These are phyloP conservation scores for Cystoderma amianthinum DNA, from an alignment of 768 basidiomycete genomes.

Conservation along the genomic window DNA sequence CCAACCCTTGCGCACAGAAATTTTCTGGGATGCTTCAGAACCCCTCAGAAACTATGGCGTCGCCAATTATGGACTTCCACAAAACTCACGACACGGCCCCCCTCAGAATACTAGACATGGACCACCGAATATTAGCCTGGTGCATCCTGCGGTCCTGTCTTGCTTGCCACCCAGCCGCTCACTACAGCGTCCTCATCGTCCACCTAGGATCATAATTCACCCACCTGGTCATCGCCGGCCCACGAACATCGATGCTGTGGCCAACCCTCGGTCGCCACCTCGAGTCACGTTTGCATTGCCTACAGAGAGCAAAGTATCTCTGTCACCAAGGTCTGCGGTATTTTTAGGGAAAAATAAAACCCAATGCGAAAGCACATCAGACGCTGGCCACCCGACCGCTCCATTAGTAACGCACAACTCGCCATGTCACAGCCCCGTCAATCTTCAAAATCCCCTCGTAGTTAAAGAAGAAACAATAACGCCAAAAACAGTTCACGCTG, in stretches of 20 bases:
- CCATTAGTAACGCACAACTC: too few species aligned
- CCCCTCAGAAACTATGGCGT: constrained; percentile 4
- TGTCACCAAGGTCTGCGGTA: constrained; percentile 1
- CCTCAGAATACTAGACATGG: constrained; percentile 14
- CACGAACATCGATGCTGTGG: constrained; percentile 3
- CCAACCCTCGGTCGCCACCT: constrained; percentile 9
- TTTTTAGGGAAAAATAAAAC: too few species aligned
- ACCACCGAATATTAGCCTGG: constrained; percentile 8
- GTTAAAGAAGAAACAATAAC: too few species aligned
- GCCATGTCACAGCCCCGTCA: too few species aligned
- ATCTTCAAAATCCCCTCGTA: too few species aligned
- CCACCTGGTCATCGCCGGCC: constrained; percentile 5
- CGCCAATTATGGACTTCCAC: constrained; percentile 8
- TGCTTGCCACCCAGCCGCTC: neutral
- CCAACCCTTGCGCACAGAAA: neutral
- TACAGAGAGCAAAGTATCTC: constrained; percentile 5
- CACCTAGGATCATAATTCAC: constrained; percentile 18
- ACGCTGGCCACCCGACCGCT: too few species aligned
- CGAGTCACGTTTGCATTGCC: constrained; percentile 12
- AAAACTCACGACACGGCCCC: constrained; percentile 12
- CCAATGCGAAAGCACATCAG: too few species aligned
- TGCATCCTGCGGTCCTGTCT: neutral
- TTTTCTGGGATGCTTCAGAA: neutral
- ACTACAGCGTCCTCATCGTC: constrained; percentile 16
- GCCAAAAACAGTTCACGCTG: too few species aligned